Base-by-base conservation (phyloP, 345 rosid species). In the Populus tremula region DNA sequence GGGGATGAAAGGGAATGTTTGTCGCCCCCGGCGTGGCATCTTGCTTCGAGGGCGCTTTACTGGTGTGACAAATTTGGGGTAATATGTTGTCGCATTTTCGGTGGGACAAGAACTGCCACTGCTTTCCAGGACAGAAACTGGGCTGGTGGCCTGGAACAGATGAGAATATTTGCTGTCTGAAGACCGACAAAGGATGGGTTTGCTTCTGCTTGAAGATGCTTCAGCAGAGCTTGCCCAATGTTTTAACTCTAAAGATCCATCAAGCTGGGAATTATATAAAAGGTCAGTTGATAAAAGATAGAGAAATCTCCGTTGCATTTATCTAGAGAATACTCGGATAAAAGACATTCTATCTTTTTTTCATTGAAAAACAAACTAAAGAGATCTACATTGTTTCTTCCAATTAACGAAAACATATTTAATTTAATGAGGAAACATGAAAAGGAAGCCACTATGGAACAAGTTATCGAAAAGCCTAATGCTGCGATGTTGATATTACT, bases 21-120 rank as follows among this genome's bases (percentile, higher is more conserved):
- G 41, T 59, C 82, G 17, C 7, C 9, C 77, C 64, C 85, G 87
- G 59, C 85, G 91, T 45, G 85, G 75, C 53, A 91, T 86, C 87
- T 94, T 93, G 90, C 91, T 91, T 84, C 98, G 91, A 69, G 89
- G 72, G 9, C 97, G 88, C 84, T 89, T 94, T 80, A 85, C 86
- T 0, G 82, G 87, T 67, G 86, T 79, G 69, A 45, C 65, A 53
- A 84, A 77, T 77, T 76, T 82, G 43, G 83, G 80, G 53, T 63
- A 63, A n/a, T 80, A 61, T 71, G 77, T 53, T 70, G 78, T 68
- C 6, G 65, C 74, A 70, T 87, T 93, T 31, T 84, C 89, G 41
- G 88, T 73, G 14, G 79, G 87, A 85, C 83, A 84, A 27, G 93
- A 90, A 85, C 90, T 82, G 79, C 90, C 78, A 80, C 73, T 85